Conservation (phyloP, 495 filamentous ascomycete genomes). For the Talaromyces proteolyticus region DNA sequence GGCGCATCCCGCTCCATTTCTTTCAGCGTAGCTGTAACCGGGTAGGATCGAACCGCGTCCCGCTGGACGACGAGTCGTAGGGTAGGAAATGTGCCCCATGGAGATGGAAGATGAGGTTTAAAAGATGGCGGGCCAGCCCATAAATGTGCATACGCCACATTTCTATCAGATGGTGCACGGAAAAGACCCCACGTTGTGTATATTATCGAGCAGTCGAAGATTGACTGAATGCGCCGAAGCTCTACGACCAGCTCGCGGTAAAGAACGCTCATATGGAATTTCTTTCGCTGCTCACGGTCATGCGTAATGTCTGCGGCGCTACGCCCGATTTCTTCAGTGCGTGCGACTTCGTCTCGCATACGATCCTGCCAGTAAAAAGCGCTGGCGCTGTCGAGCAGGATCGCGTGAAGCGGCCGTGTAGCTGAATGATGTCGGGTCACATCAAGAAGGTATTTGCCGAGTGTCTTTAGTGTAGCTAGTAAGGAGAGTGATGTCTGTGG, state of each 20-base stretch:
- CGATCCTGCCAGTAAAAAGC: constrained; percentile 56
- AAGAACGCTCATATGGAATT: constrained; percentile 28
- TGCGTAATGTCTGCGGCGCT: constrained; percentile 23
- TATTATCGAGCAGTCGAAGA: constrained; percentile 35
- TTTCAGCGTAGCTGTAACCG: constrained; percentile 43
- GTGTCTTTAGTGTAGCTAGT: constrained; percentile 39
- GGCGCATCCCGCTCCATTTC: constrained; percentile 49
- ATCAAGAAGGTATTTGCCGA: constrained; percentile 49
- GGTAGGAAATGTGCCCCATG: constrained; percentile 42
- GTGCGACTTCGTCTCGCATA: constrained; percentile 38
- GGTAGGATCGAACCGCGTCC: constrained; percentile 44
- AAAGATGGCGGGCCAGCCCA: constrained; percentile 24
- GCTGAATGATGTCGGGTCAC: constrained; percentile 39
- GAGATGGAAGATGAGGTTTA: constrained; percentile 34
- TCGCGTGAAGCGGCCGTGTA: constrained; percentile 36
- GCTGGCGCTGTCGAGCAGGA: constrained; percentile 48
- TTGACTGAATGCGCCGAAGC: constrained; percentile 27
- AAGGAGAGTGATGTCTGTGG: constrained; percentile 47
- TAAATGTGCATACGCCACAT: constrained; percentile 24
- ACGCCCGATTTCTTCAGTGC: constrained; percentile 31
- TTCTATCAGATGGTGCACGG: not conserved
- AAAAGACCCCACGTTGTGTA: constrained; percentile 23
- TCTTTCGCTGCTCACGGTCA: constrained; percentile 19
- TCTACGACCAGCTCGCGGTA: constrained; percentile 26
- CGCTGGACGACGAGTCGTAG: constrained; percentile 42